These are phyloP conservation scores for Tinospora cordifolia DNA, from an alignment of 164 flowering plant genomes.

Conservation along the genomic window DNA sequence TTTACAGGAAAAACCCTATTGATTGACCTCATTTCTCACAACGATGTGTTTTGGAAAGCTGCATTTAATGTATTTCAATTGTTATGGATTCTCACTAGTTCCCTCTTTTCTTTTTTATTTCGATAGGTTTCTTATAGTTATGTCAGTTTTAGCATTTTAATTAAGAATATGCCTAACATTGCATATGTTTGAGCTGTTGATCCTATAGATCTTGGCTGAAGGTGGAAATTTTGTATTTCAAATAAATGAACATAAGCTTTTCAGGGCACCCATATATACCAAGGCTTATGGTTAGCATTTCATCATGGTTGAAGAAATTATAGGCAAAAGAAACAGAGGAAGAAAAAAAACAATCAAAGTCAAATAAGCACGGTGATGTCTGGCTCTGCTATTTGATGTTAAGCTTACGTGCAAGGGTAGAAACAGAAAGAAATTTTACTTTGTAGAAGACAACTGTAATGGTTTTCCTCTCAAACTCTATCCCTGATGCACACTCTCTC, in stretches of 20 bases:
- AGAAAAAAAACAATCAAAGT: background rate
- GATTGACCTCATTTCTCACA: background rate
- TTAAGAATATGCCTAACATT: background rate
- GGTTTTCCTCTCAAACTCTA: conserved; percentile 3
- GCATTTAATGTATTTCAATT: background rate
- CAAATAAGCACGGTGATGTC: background rate
- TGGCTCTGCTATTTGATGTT: too few relatives aligned
- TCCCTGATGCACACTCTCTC: background rate
- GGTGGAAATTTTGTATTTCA: background rate
- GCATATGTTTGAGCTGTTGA: background rate
- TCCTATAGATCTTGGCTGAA: background rate
- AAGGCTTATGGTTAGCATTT: background rate
- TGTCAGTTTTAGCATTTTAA: background rate
- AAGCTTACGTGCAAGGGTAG: background rate
- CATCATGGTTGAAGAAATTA: background rate
- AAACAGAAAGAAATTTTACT: background rate
- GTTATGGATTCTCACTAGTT: background rate
- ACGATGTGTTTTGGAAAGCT: background rate
- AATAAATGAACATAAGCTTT: background rate
- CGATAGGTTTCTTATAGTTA: background rate
- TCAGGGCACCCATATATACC: background rate
- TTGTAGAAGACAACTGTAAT: background rate
- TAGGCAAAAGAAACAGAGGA: background rate
- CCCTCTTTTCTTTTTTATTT: background rate
- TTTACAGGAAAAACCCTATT: background rate